phyloP scores from a whole-genome alignment of 2,329 filamentous ascomycete species.

The Trichoderma sp. region DNA sequence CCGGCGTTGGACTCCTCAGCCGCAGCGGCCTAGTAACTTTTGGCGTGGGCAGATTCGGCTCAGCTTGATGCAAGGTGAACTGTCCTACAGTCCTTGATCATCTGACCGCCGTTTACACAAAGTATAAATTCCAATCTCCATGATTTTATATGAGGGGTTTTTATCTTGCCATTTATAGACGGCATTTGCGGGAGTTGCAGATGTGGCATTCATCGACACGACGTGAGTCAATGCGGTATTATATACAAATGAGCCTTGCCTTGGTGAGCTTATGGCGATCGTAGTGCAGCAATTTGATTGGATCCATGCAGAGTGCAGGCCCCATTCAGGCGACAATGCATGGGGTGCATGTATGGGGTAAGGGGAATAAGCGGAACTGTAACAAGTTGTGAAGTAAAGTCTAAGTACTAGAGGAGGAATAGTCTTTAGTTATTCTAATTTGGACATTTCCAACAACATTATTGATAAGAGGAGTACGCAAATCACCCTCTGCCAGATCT shows the following conservation, averaged over 20 bases:
- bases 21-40: neutral
- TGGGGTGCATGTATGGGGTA: neutral
- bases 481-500: neutral
- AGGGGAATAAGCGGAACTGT: neutral
- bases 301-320: neutral
- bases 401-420: neutral
- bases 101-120: neutral
- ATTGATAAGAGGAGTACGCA: neutral
- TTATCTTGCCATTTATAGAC: neutral
- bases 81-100: neutral
- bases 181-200: neutral
- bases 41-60: conserved; percentile 8
- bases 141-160: neutral
- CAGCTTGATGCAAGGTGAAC: conserved; percentile 1
- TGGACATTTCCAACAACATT: neutral
- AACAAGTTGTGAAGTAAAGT: neutral
- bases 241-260: neutral
- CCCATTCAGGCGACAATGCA: neutral
- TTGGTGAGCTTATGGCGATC: neutral
- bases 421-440: neutral
- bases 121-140: neutral
- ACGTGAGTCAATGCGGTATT: neutral
- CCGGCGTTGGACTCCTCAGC: neutral
- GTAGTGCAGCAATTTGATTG: neutral
- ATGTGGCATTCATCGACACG: neutral